phyloP scores from a whole-genome alignment of 2,329 filamentous ascomycete species.

The Capronia epimyces region DNA sequence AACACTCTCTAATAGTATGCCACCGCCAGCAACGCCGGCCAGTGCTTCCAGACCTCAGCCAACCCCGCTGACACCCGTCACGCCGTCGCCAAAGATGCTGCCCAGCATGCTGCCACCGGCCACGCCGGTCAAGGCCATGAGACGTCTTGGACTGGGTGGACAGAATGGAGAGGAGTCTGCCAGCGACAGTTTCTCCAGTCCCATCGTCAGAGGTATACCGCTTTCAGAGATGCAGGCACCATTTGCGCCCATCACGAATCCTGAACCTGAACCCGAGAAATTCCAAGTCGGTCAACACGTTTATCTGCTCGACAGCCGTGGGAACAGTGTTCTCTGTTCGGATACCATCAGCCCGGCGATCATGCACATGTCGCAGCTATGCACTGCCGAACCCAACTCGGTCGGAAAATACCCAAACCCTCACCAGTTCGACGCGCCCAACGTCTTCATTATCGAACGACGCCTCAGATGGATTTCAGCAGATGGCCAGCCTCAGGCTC shows the following conservation, averaged over 20 bases:
- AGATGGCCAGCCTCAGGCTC: neutral
- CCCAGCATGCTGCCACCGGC: neutral
- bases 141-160: neutral
- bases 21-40: neutral
- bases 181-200: no score
- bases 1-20: neutral
- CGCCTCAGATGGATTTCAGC: neutral
- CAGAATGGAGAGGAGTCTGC: neutral
- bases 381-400: neutral
- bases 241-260: neutral
- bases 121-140: neutral
- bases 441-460: neutral
- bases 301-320: conserved; percentile 2
- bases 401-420: neutral
- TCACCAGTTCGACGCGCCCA: neutral
- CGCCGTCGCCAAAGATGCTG: neutral
- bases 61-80: neutral
- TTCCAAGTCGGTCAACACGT: conserved; percentile 3
- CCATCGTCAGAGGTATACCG: neutral
- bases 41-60: neutral
- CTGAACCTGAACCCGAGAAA: neutral
- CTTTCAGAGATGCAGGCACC: neutral
- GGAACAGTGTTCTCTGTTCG: conserved; percentile 3
- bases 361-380: neutral
- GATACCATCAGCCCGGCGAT: neutral